These are phyloP conservation scores for Umbelopsis isabellina DNA, from an alignment of 192 early-diverging fungal genomes.

Conservation along the genomic window DNA sequence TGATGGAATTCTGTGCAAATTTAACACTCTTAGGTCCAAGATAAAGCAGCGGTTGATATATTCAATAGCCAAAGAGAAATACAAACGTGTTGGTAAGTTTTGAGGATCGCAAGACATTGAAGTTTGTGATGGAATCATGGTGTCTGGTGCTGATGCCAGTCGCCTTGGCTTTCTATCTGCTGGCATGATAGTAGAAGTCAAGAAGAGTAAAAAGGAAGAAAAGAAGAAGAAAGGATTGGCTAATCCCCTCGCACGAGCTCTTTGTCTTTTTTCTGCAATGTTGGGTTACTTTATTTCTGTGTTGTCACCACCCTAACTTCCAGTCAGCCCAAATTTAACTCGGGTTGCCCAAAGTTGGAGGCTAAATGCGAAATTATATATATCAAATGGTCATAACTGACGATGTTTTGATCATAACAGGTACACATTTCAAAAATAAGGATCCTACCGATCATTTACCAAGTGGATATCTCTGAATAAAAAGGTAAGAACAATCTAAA, in stretches of 20 bases:
- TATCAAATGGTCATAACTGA: too few species aligned
- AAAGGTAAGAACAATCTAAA: too few species aligned
- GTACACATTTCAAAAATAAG: too few species aligned
- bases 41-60: background rate
- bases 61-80: background rate
- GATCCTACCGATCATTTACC: too few species aligned
- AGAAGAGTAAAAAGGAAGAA: slow-evolving; percentile 2
- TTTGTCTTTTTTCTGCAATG: background rate
- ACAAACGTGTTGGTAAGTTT: background rate
- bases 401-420: too few species aligned
- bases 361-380: too few species aligned
- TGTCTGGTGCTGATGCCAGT: background rate
- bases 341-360: too few species aligned
- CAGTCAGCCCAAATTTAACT: background rate
- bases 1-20: background rate
- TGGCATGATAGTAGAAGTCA: background rate
- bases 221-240: background rate
- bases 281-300: background rate
- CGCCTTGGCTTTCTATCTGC: slow-evolving; percentile 13
- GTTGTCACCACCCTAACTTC: background rate
- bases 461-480: too few species aligned
- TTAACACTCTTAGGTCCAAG: background rate
- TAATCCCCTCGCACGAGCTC: background rate
- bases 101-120: background rate
- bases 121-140: background rate